Conservation (phyloP, 352 stramenopile species). For the Thalassiosira ordinaria region DNA sequence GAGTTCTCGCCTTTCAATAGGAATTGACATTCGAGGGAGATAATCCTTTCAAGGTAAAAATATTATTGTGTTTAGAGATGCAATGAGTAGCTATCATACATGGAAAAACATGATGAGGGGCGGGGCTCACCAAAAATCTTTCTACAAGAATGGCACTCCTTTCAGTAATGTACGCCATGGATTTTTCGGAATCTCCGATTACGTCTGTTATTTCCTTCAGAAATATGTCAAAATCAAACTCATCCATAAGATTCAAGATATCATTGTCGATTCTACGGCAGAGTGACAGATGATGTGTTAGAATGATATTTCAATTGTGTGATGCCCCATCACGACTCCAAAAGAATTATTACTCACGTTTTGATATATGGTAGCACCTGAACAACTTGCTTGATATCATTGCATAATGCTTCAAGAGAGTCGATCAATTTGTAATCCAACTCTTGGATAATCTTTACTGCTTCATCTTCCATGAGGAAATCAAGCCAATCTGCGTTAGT, state of each 20-base stretch:
- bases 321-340: not conserved
- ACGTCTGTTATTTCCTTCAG: conserved; percentile 73
- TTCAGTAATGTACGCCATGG: conserved; percentile 73
- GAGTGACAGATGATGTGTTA: conserved; percentile 5
- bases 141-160: conserved; percentile 74
- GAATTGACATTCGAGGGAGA: conserved; percentile 83
- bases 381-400: conserved; percentile 81
- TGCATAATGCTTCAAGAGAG: conserved; percentile 73
- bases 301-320: not conserved
- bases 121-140: conserved; percentile 73
- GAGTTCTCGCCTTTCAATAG: conserved; percentile 79
- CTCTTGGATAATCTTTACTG: conserved; percentile 81
- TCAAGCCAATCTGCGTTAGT: conserved; percentile 82
- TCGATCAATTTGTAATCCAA: conserved; percentile 81
- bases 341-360: conserved; percentile 58
- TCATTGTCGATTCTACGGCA: conserved; percentile 80
- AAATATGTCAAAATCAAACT: conserved; percentile 79
- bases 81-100: too few species aligned
- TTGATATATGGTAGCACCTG: conserved; percentile 81
- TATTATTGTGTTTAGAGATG: too few species aligned
- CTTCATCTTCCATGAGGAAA: conserved; percentile 81
- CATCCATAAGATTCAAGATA: conserved; percentile 84
- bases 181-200: conserved; percentile 69
- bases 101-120: not conserved
- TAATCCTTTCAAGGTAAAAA: too few species aligned